A percentile compares a stretch with the other conserved stretches of the same genome.
Evolutionary conservation across 2,329 filamentous ascomycete genomes (phyloP).

Genomic region (Parafenestella ontariensis): DNA sequence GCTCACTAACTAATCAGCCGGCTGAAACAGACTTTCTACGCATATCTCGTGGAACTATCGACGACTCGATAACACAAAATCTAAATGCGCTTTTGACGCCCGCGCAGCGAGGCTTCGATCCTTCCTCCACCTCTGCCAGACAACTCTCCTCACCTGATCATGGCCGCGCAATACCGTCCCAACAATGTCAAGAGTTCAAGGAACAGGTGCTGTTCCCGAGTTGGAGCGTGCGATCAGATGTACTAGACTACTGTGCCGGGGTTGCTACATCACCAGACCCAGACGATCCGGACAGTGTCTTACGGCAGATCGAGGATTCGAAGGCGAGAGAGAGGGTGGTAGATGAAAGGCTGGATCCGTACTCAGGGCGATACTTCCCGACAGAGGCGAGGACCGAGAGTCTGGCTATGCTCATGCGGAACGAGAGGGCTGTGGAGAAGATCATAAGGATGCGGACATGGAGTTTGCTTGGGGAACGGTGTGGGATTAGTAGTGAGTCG

Average conservation of each 20-base stretch:
- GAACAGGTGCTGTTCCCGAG: slow-evolving; percentile 81
- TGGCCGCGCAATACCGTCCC: slow-evolving; percentile 62
- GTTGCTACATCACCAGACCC: slow-evolving; percentile 89
- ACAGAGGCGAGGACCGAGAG: slow-evolving; percentile 80
- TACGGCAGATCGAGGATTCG: slow-evolving; percentile 73
- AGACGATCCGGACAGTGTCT: slow-evolving; percentile 77
- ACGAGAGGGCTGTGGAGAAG: slow-evolving; percentile 77
- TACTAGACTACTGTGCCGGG: slow-evolving; percentile 86
- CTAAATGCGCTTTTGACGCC: slow-evolving; percentile 89
- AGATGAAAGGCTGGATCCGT: slow-evolving; percentile 90
- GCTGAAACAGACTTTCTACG: slow-evolving; percentile 80
- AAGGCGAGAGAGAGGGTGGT: slow-evolving; percentile 76
- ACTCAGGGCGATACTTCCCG: slow-evolving; percentile 82
- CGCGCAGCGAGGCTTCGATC: slow-evolving; percentile 75
- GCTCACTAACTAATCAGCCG: slow-evolving; percentile 45
- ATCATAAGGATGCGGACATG: slow-evolving; percentile 85
- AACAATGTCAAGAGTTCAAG: slow-evolving; percentile 75
- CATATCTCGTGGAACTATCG: slow-evolving; percentile 80
- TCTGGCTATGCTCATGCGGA: slow-evolving; percentile 74
- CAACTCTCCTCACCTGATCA: slow-evolving; percentile 57
- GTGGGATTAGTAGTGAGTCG: slow-evolving; percentile 62
- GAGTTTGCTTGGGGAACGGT: slow-evolving; percentile 78
- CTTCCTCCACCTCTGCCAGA: slow-evolving; percentile 73
- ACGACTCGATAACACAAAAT: slow-evolving; percentile 92
- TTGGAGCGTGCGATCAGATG: slow-evolving; percentile 83